Base-by-base conservation (phyloP, 805 yeast genomes). In the Yarrowia hollandica region DNA sequence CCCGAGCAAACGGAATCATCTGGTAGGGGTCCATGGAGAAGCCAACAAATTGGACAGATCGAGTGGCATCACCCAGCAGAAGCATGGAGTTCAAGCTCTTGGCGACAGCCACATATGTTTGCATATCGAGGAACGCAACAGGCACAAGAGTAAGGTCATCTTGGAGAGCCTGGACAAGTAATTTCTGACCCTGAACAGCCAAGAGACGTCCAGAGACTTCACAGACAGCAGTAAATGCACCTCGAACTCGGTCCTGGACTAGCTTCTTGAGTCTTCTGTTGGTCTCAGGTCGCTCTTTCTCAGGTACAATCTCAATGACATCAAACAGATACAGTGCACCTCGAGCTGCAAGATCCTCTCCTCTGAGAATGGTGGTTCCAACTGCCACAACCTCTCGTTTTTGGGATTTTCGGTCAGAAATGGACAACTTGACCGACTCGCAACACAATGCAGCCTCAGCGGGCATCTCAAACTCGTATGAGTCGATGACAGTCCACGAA, bases 1-100 rank as follows among this genome's bases (percentile, higher is more conserved):
- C 96, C 68, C 86, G 88, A 8, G 96, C 91, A 55, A 94, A 71
- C 60, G 80, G 71, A 15, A 90, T 76, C 84, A 92, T 83, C 63
- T 97, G 75, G 69, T 88, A 91, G 0, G 99, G 99, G 66, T 92
- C 97, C 2, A 95, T 92, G 70, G 90, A 96, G 72, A 90, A 91
- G 1, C 97, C 97, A 25, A 85, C 83, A 60, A 94, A 76, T 76
- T 90, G 83, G 4, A 89, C 77, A 64, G 90, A 82, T 65, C 88
- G 86, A 71, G 83, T 77, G 0, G 88, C 75, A 71, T 94, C 99
- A 16, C 96, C 96, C 15, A 90, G 72, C 1, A 90, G 66, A n/a
- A 92, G 69, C 66, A 92, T 73, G 69, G 91, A 89, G 35, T 95
- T 91, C 69, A 90, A 82, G 63, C 90, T 79, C 71, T 91, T 91